Conservation (phyloP, 176 grass and related monocot genomes). For the Cenchrus americanus region DNA sequence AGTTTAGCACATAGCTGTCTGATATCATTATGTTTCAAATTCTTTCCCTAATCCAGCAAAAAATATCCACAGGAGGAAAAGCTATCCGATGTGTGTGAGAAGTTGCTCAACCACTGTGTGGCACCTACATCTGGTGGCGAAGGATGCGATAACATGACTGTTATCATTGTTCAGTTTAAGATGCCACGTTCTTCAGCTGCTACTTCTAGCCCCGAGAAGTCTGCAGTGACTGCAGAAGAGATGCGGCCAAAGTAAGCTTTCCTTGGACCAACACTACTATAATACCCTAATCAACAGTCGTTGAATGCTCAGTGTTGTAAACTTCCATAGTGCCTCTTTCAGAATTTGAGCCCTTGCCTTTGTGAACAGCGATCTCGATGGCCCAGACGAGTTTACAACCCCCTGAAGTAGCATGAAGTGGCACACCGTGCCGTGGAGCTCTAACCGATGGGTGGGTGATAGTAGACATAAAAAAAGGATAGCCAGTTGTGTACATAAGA, state of each 20-base stretch:
- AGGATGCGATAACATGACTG: conserved; percentile 95
- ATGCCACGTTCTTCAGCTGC: conserved; percentile 39
- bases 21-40: background rate
- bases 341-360: conserved; percentile 56
- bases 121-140: conserved; percentile 70
- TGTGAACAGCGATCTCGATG: conserved; percentile 53
- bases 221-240: conserved; percentile 34
- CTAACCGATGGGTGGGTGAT: conserved; percentile 42
- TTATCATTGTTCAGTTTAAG: conserved; percentile 87
- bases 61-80: conserved; percentile 57
- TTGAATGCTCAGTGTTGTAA: background rate
- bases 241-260: conserved; percentile 47
- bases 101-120: conserved; percentile 74
- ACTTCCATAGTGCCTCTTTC: conserved; percentile 21
- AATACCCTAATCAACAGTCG: background rate
- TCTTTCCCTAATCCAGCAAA: background rate
- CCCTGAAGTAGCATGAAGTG: conserved; percentile 7
- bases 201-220: conserved; percentile 33
- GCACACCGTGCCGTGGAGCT: conserved; percentile 22
- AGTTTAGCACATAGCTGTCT: conserved; percentile 5
- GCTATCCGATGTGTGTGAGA: conserved; percentile 73
- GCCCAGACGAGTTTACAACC: background rate
- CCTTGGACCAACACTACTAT: background rate
- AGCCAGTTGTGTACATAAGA: conserved; percentile 59
- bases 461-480: conserved; percentile 48